Base-by-base conservation (phyloP, 2,329 filamentous ascomycete species). In the Scedosporium boydii region DNA sequence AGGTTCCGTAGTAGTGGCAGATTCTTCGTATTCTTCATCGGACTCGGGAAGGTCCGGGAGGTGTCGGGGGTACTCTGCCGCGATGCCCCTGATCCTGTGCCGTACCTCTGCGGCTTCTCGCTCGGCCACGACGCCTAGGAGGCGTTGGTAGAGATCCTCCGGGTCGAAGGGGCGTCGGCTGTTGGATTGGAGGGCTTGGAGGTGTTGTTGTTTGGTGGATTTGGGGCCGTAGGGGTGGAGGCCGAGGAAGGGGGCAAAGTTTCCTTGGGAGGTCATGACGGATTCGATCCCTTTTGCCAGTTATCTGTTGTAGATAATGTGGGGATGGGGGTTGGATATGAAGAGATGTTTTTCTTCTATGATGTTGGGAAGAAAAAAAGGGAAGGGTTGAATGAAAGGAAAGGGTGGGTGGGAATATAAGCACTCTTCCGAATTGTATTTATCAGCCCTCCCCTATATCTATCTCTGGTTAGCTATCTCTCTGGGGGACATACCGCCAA, bases 81-180 rank as follows among this genome's bases (percentile, higher is more conserved):
- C 26, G 42, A 44, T 10, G 27, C 66, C 69, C 70, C 60, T 16
- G 27, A 18, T n/a, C 34, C 48, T 23, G 12, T 55, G 9, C 3
- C 48, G 27, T 16, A 23, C n/a, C 1, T 75, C 72, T 12, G 70
- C 69, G 6, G 73, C 71, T 64, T 80, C 80, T 64, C 81, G 80
- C 64, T 85, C 77, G 4, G 75, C 76, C 14, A 83, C 72, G 18
- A 86, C 79, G 10, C 77, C 65, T 58, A 76, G 75, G 26, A 87
- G 75, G 18, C 83, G 79, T 38, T 79, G 76, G 10, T 78, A 76
- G 29, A 87, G 71, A 62, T 87, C 83, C 29, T 81, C 77, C 0
- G 84, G 75, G 64, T 87, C 83, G 56, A 86, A 71, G 1, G 74
- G 71, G 38, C 70, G 66, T 10, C 61, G 58, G 18, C 56, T 57